Evolutionary conservation across 805 yeast genomes (phyloP).

Genomic region (Ogataea philodendri): DNA sequence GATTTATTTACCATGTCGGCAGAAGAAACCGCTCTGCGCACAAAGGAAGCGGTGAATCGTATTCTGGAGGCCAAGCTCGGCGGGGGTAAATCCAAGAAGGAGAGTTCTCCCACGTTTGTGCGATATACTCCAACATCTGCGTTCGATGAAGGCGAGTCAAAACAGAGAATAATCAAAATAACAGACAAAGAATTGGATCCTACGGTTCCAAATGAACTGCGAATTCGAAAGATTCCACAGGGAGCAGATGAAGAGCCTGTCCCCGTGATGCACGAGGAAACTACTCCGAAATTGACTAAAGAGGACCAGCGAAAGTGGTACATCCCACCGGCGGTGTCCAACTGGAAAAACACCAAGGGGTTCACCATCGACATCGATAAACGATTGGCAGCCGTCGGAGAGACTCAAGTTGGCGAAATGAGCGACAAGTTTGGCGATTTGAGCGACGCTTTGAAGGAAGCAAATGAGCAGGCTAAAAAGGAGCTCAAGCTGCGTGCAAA

Average conservation of each 20-base stretch:
- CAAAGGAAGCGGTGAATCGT: conserved; percentile 53
- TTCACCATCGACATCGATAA: conserved; percentile 79
- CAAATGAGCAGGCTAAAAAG: conserved; percentile 59
- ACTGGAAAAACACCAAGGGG: conserved; percentile 95
- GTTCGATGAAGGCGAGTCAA: conserved; percentile 31
- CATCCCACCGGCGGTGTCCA: conserved; percentile 88
- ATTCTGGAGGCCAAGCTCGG: conserved; percentile 44
- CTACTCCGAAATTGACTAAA: conserved; percentile 53
- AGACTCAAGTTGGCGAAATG: conserved; percentile 39
- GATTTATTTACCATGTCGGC: conserved; percentile 8
- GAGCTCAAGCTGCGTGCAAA: conserved; percentile 52
- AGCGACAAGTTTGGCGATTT: conserved; percentile 60
- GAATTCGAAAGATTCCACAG: conserved; percentile 68
- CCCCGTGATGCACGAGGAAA: conserved; percentile 67
- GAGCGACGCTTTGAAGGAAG: conserved; percentile 68
- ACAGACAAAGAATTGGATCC: conserved; percentile 76
- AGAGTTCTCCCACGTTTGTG: conserved; percentile 39
- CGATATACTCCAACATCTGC: conserved; percentile 43
- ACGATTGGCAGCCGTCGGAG: conserved; percentile 57
- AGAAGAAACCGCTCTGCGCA: conserved; percentile 47
- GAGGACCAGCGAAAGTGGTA: conserved; percentile 80
- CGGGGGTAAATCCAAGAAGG: conserved; percentile 31
- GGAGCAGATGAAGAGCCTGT: conserved; percentile 51
- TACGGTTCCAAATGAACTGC: conserved; percentile 76
- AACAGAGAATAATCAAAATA: conserved; percentile 55